phyloP scores from a whole-genome alignment of 1,284 basidiomycete genomes.

The Cutaneotrichosporon cutaneum region DNA sequence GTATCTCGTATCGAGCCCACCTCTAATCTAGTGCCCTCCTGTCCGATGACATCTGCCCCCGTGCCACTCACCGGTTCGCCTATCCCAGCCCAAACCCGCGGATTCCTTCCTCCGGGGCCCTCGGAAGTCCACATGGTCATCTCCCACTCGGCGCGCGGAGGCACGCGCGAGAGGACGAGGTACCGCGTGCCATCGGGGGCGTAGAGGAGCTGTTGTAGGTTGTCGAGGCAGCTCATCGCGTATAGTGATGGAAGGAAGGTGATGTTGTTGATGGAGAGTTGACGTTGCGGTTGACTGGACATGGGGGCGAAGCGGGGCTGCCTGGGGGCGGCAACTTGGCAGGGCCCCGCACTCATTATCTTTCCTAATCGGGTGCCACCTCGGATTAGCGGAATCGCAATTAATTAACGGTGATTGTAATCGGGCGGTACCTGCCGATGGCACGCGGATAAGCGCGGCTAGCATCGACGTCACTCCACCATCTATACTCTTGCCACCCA shows the following conservation, averaged over 20 bases:
- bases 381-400: neutral
- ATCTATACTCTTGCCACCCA: no score
- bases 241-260: neutral
- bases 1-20: neutral
- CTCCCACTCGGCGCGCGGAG: constrained; percentile 12
- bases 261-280: neutral
- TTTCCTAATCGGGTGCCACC: neutral
- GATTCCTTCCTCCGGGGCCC: neutral
- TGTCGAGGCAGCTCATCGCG: constrained; percentile 11
- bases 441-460: neutral
- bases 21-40: no score
- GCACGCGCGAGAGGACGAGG: constrained; percentile 14
- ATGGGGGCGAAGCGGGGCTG: neutral
- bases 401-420: neutral
- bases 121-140: constrained; percentile 14
- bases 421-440: neutral
- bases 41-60: no score
- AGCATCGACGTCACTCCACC: no score
- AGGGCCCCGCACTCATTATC: constrained; percentile 5
- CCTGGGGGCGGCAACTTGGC: neutral
- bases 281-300: constrained; percentile 3
- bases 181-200: constrained; percentile 10
- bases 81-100: constrained; percentile 17
- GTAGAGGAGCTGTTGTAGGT: constrained; percentile 24
- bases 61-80: constrained; percentile 9